Conservation (phyloP, 2,329 filamentous ascomycete genomes). For the Alternaria incomplexa region DNA sequence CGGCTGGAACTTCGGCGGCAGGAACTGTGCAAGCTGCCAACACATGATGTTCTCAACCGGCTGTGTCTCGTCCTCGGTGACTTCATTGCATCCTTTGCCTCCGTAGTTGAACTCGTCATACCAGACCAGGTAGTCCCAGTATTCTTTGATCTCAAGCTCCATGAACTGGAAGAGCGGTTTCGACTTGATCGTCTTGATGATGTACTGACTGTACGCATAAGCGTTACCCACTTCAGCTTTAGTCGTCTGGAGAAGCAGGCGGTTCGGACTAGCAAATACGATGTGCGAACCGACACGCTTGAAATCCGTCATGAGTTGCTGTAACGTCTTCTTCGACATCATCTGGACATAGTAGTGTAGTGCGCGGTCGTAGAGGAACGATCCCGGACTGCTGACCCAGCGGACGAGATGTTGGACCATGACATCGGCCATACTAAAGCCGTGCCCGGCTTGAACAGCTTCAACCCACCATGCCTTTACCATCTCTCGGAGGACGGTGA, state of each 20-base stretch:
- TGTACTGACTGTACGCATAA: constrained; percentile 95
- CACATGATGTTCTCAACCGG: constrained; percentile 92
- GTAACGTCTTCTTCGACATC: constrained; percentile 96
- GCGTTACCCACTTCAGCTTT: constrained; percentile 97
- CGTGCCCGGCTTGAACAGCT: constrained; percentile 77
- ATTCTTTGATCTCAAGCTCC: constrained; percentile 96
- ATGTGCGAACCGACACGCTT: constrained; percentile 92
- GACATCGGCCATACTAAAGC: constrained; percentile 84
- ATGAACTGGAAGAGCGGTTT: constrained; percentile 98
- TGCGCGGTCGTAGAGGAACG: constrained; percentile 92
- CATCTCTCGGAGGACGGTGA: constrained; percentile 93
- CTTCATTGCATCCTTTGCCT: constrained; percentile 85
- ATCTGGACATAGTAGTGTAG: constrained; percentile 98
- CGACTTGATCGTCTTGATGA: constrained; percentile 93
- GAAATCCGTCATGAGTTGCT: constrained; percentile 97
- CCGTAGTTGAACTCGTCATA: constrained; percentile 99
- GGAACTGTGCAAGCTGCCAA: constrained; percentile 93
- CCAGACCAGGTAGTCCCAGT: constrained; percentile 99
- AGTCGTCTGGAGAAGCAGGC: constrained; percentile 90
- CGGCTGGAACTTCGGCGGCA: constrained; percentile 79
- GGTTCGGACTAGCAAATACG: constrained; percentile 90
- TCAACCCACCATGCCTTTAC: constrained; percentile 99
- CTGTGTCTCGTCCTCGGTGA: constrained; percentile 77
- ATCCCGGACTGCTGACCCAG: constrained; percentile 93
- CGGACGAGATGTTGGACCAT: constrained; percentile 97